Evolutionary conservation across 805 yeast genomes (phyloP), one percentile per base, ranked within the genome.

Genomic region (Ogataea henricii): DNA sequence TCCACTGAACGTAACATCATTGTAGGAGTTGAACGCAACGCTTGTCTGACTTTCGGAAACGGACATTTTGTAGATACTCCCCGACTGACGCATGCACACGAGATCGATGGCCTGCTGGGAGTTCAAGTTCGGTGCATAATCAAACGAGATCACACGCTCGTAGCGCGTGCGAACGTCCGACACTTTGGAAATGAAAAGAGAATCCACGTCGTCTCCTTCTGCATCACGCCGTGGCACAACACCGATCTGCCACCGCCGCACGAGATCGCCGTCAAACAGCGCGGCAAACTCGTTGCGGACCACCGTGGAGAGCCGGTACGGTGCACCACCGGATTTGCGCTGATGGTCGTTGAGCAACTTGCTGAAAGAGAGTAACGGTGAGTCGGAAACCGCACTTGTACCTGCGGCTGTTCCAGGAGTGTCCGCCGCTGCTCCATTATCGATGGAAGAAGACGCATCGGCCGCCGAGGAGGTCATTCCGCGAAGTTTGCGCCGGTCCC

Each of bases 61-160:
- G 0, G 85, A 78, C 91, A 87, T 87, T 48, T 85, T 74, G 65
- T 87, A 90, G 0, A 90, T 83, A 45, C 88, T 85, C 3, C 97
- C 97, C 1, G 96, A 87, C 58, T 89, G 95, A 54, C 97, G 73
- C 86, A 91, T 85, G 65, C 97, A 90, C 23, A 91, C 81, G 48
- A 88, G 74, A 56, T 85, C 82, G 7, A 87, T 77, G 1, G 81
- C 77, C 18, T 82, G 75, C n/a, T 63, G 67, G 2, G 80, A 69
- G 5, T 59, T 46, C 3, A 67, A 50, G 47, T 78, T 81, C 0
- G 84, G 82, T n/a, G 83, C 79, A 62, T 89, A 90, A 64, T 90
- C 97, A 67, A 85, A 90, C 0, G 96, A 84, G 1, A 86, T 82
- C 1, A 90, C 95, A 55, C 91, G 76, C 54, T 90, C 96, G 58